A percentile compares a stretch with the other conserved stretches of the same genome.
Conservation (phyloP, 176 grass and related monocot species). For the Lolium multiflorum region DNA sequence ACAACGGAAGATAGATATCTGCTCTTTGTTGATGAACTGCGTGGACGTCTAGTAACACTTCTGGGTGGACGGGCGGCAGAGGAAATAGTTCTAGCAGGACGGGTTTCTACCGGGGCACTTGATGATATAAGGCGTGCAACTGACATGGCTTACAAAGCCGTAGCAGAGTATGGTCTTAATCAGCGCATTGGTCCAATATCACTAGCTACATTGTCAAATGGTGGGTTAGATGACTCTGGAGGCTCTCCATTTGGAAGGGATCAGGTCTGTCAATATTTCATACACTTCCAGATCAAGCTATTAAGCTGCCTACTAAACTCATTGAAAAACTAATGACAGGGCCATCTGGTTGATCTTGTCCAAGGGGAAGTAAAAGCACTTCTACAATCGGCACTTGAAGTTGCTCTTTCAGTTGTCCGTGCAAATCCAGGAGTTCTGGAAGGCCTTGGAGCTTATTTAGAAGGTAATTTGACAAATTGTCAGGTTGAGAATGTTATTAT, state of each 20-base stretch:
- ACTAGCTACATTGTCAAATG: constrained; percentile 82
- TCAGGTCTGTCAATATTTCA: constrained; percentile 64
- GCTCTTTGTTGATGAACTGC: constrained; percentile 95
- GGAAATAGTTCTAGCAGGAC: constrained; percentile 79
- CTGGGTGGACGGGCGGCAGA: constrained; percentile 94
- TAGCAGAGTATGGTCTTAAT: constrained; percentile 98
- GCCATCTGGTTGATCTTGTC: constrained; percentile 90
- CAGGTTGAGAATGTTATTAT: background rate
- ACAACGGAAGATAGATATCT: constrained; percentile 92
- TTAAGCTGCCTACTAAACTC: constrained; percentile 28
- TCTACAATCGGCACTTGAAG: constrained; percentile 89
- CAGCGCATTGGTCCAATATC: constrained; percentile 83
- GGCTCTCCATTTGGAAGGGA: constrained; percentile 87
- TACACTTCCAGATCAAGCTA: constrained; percentile 31
- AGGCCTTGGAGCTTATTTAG: constrained; percentile 97
- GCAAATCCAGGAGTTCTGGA: constrained; percentile 91
- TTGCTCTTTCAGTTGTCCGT: constrained; percentile 91
- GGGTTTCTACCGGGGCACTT: constrained; percentile 94
- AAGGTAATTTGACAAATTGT: constrained; percentile 63
- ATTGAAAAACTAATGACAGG: constrained; percentile 56
- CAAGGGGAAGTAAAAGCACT: constrained; percentile 86
- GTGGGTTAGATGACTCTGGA: constrained; percentile 92
- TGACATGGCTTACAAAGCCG: constrained; percentile 98
- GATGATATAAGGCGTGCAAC: constrained; percentile 98
- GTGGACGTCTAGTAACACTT: constrained; percentile 92